Conservation (phyloP, 2,329 filamentous ascomycete species). For the Clonostachys sp. region DNA sequence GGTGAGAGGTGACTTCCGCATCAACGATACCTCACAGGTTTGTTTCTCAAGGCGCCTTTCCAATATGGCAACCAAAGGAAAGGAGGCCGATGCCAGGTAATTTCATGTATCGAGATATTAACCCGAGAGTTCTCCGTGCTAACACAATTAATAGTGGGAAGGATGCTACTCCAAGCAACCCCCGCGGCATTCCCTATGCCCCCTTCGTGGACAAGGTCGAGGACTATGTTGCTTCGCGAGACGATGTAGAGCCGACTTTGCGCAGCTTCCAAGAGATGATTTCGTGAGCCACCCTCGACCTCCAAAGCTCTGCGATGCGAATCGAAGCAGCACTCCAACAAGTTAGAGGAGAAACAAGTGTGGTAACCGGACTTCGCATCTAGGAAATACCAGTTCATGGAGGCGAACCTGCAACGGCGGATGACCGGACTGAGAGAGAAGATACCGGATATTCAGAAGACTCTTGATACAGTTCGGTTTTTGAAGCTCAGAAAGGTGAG, state of each 20-base stretch:
- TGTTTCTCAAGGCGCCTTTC: neutral
- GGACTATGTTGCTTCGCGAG: slow-evolving; percentile 75
- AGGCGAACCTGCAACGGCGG: slow-evolving; percentile 83
- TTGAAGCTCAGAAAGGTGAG: slow-evolving; percentile 69
- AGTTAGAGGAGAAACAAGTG: too few relatives aligned
- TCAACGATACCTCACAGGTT: too few relatives aligned
- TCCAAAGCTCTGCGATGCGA: neutral
- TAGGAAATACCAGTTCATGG: slow-evolving; percentile 99
- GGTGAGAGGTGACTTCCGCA: too few relatives aligned
- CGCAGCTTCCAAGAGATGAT: slow-evolving; percentile 92
- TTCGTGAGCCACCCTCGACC: slow-evolving; percentile 50
- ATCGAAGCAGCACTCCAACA: neutral
- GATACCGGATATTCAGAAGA: slow-evolving; percentile 96
- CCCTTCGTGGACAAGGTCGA: slow-evolving; percentile 87
- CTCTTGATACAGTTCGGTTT: slow-evolving; percentile 85
- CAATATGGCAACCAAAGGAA: slow-evolving; percentile 35
- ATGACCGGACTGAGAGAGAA: slow-evolving; percentile 83
- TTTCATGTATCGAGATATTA: neutral
- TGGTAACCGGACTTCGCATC: too few relatives aligned
- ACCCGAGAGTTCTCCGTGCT: neutral
- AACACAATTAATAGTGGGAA: slow-evolving; percentile 18
- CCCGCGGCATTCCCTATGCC: slow-evolving; percentile 76
- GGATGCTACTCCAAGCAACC: slow-evolving; percentile 62
- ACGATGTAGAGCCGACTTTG: slow-evolving; percentile 75
- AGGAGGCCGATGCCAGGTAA: slow-evolving; percentile 27